A percentile compares a stretch with the other conserved stretches of the same genome.
Evolutionary conservation across 257 asterid genomes (phyloP).

Genomic region (Cynanchum wilfordii): DNA sequence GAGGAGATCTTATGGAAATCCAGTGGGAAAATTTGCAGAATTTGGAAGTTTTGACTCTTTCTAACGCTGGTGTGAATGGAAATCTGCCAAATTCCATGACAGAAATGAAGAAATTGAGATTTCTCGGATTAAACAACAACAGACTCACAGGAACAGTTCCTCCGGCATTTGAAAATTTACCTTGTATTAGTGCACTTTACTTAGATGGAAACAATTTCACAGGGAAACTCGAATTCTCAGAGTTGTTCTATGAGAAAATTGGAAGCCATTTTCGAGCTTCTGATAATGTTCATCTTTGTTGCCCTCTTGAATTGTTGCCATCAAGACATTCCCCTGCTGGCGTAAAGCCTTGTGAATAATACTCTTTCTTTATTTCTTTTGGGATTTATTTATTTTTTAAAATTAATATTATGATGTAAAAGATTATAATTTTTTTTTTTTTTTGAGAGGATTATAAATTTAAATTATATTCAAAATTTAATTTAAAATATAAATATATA

Average conservation of each 20-base stretch:
- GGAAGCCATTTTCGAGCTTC: conserved; percentile 33
- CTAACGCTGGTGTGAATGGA: conserved; percentile 23
- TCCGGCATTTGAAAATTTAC: conserved; percentile 17
- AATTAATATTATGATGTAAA: no score
- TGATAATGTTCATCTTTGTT: conserved; percentile 27
- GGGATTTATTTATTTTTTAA: background rate
- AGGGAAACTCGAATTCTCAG: conserved; percentile 31
- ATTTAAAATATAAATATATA: no score
- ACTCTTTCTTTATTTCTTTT: background rate
- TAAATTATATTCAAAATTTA: no score
- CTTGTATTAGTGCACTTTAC: conserved; percentile 24
- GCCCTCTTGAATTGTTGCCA: conserved; percentile 6
- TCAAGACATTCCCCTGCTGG: conserved; percentile 22
- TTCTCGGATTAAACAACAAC: conserved; percentile 29
- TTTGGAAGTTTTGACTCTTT: conserved; percentile 26
- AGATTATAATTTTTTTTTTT: no score
- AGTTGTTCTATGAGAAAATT: conserved; percentile 23
- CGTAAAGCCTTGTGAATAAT: conserved; percentile 25
- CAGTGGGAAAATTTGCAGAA: conserved; percentile 25
- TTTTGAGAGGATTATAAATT: no score
- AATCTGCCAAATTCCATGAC: conserved; percentile 20
- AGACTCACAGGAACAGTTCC: conserved; percentile 23
- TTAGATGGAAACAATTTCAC: conserved; percentile 28
- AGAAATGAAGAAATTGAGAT: conserved; percentile 30
- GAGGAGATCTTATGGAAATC: conserved; percentile 20